Evolutionary conservation across 2,329 filamentous ascomycete genomes (phyloP).

Genomic region (Blumeria hordei): DNA sequence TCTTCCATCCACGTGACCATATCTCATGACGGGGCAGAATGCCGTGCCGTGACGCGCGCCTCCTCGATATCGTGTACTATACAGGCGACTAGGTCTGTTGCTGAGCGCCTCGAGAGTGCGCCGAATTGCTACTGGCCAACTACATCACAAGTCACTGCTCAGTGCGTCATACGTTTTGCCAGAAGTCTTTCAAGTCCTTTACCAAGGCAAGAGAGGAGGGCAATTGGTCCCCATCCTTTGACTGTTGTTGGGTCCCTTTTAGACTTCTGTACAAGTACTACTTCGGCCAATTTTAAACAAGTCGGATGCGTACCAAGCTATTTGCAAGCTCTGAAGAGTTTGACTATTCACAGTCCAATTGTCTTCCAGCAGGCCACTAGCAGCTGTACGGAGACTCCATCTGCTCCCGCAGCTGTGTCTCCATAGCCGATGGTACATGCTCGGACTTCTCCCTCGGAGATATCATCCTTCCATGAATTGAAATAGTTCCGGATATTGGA

Average conservation of each 20-base stretch:
- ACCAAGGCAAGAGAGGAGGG: background rate
- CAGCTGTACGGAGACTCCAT: background rate
- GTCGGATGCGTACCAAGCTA: background rate
- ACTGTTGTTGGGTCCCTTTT: background rate
- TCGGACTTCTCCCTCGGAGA: background rate
- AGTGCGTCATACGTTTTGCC: background rate
- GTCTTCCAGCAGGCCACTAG: background rate
- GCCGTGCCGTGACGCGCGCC: no score
- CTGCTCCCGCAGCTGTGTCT: background rate
- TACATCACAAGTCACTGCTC: background rate
- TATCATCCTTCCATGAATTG: background rate
- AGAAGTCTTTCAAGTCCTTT: background rate
- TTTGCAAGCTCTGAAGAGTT: background rate
- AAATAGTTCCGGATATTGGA: no score
- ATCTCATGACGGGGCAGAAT: no score
- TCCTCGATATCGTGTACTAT: background rate
- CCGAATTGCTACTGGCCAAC: background rate
- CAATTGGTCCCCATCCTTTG: background rate
- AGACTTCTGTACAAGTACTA: background rate
- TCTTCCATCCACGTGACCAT: no score
- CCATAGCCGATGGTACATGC: background rate
- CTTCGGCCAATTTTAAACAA: background rate
- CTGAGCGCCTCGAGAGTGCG: background rate
- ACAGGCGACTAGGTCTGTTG: background rate
- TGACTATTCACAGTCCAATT: background rate